A percentile compares a stretch with the other conserved stretches of the same genome.
These are phyloP conservation scores for Schizophyllum commune DNA, from an alignment of 1,284 basidiomycete genomes.

Conservation along the genomic window DNA sequence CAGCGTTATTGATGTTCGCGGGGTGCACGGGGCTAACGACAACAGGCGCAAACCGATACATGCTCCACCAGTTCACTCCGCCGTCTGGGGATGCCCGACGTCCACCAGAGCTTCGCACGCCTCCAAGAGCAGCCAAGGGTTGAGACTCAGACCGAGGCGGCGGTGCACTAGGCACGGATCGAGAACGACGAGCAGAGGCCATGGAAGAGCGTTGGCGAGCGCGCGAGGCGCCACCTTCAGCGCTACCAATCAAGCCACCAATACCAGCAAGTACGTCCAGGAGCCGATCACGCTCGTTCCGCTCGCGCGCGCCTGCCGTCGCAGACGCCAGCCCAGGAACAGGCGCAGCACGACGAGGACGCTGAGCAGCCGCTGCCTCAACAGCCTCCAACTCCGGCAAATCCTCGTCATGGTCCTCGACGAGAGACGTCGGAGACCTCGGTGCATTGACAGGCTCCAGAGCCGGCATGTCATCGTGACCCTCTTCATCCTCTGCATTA, in stretches of 20 bases:
- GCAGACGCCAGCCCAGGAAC: not conserved
- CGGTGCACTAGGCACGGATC: too few relatives aligned
- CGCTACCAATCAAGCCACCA: not conserved
- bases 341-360: not conserved
- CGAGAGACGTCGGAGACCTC: not conserved
- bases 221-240: not conserved
- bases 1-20: not conserved
- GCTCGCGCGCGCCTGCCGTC: not conserved
- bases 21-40: conserved; percentile 11
- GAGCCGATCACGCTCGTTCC: not conserved
- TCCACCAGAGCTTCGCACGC: not conserved
- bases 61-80: conserved; percentile 73
- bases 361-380: not conserved
- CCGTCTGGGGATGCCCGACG: conserved; percentile 16
- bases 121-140: not conserved
- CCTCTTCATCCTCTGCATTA: not conserved
- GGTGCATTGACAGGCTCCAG: not conserved
- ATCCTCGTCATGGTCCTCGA: not conserved
- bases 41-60: conserved; percentile 70
- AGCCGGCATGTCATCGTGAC: not conserved
- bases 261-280: not conserved
- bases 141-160: not conserved
- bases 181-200: too few relatives aligned
- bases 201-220: not conserved
- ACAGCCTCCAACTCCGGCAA: not conserved